Evolutionary conservation across 352 stramenopile species (phyloP).

Genomic region (Peronosclerospora sorghi): DNA sequence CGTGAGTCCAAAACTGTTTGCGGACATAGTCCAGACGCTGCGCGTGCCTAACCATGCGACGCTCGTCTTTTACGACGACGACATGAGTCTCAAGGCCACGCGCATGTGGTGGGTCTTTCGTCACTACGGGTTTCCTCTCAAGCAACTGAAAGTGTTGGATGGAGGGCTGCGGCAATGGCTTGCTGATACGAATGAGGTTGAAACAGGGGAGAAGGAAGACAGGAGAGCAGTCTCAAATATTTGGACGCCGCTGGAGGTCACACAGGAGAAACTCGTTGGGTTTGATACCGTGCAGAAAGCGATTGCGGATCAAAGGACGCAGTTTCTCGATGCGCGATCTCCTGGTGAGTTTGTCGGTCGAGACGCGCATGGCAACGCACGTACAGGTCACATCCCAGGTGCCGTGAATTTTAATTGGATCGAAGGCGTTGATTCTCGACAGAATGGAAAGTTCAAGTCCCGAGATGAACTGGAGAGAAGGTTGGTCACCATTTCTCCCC

Average conservation of each 20-base stretch:
- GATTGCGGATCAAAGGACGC: conserved; percentile 14
- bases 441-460: conserved; percentile 49
- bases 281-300: conserved; percentile 22
- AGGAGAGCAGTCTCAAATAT: background rate
- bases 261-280: conserved; percentile 20
- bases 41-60: conserved; percentile 35
- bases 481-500: conserved; percentile 23
- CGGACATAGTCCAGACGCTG: conserved; percentile 30
- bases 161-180: conserved; percentile 64
- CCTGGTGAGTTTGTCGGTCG: conserved; percentile 20
- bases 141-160: conserved; percentile 70
- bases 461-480: conserved; percentile 40
- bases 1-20: conserved; percentile 31
- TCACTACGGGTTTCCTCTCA: conserved; percentile 59
- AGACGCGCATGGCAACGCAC: conserved; percentile 21
- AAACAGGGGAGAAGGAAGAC: conserved; percentile 15
- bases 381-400: conserved; percentile 44
- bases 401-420: conserved; percentile 70
- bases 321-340: conserved; percentile 28
- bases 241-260: conserved; percentile 9
- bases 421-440: conserved; percentile 33
- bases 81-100: conserved; percentile 52
- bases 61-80: conserved; percentile 74
- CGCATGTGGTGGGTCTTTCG: conserved; percentile 74
- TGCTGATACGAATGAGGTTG: conserved; percentile 31